Base-by-base conservation (phyloP, 441 rosid genomes). In the Erodium trifolium region DNA sequence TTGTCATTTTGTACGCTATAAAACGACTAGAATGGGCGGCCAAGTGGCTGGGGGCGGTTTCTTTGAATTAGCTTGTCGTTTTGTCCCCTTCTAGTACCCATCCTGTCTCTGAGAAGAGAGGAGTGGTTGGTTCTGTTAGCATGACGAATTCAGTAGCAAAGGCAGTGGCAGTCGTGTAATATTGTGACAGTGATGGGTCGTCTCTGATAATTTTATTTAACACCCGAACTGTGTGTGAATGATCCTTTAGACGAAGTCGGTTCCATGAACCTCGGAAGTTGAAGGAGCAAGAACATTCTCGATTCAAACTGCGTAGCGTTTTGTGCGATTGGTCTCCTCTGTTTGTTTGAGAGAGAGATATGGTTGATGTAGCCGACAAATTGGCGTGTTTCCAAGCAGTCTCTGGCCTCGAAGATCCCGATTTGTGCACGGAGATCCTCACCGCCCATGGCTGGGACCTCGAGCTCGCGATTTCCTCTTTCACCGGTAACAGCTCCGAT, bases 401-500 rank as follows among this genome's bases (percentile, higher is more conserved):
- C 66, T 88, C 99, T 1, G 98, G 99, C 68, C 84, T 94, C 37
- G 89, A 92, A 73, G 98, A 92, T 76, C 77, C 82, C 70, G 94
- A 88, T 79, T 80, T 94, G 72, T 94, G 99, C 67, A 88, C 91
- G 0, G 97, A 94, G 81, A 90, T 91, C 79, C 99, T 92, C 35
- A 92, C 85, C 74, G 98, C 99, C 60, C 96, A 94, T 78, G 85
- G 84, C 67, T 91, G 99, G 97, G 98, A 94, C 88, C 85, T 94
- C 17, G 98, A 94, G 76, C 98, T 92, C 70, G 98, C 98, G 65
- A 81, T 94, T 87, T 86, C 96, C 68, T 82, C 98, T 16, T 85
- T 90, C 83, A 87, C 97, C 12, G 77, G 86, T 27, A 60, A 70
- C 64, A 78, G 69, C 35, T 37, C 49, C 19, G 3, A 72, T 37